phyloP scores from a whole-genome alignment of 1,284 basidiomycete species.

The Pyrrhoderma lamaoense region DNA sequence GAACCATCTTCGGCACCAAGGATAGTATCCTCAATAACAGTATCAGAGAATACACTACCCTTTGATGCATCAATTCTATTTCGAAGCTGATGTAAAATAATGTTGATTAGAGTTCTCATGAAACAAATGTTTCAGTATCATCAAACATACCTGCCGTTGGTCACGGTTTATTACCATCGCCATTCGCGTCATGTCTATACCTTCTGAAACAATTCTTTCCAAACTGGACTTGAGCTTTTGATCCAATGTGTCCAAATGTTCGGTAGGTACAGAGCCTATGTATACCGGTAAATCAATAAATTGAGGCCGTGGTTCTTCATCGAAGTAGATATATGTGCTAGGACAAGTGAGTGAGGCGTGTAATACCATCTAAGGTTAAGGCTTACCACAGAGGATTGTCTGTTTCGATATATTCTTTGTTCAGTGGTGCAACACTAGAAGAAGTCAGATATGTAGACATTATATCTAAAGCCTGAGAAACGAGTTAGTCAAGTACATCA shows the following conservation, averaged over 20 bases:
- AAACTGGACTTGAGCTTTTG: conserved; percentile 67
- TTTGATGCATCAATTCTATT: conserved; percentile 71
- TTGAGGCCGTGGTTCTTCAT: conserved; percentile 72
- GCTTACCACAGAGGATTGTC: conserved; percentile 81
- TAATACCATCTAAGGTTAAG: conserved; percentile 14
- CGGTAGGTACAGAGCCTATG: conserved; percentile 79
- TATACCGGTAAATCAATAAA: conserved; percentile 71
- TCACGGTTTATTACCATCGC: conserved; percentile 81
- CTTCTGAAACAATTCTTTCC: conserved; percentile 62
- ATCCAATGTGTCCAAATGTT: conserved; percentile 70
- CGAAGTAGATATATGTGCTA: conserved; percentile 82
- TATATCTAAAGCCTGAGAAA: conserved; percentile 69
- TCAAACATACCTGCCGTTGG: conserved; percentile 63
- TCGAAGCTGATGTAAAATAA: conserved; percentile 48
- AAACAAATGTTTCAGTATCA: not conserved
- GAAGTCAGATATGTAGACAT: conserved; percentile 88
- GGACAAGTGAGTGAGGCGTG: conserved; percentile 21
- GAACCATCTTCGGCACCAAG: conserved; percentile 84
- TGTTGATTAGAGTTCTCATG: conserved; percentile 1
- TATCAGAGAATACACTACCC: conserved; percentile 66
- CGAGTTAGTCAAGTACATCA: no score
- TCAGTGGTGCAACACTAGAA: conserved; percentile 82
- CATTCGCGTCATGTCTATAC: conserved; percentile 92
- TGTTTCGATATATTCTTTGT: conserved; percentile 91
- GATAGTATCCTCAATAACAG: conserved; percentile 80